phyloP scores from a whole-genome alignment of 345 rosid species.

The Arabidopsis suecica region DNA sequence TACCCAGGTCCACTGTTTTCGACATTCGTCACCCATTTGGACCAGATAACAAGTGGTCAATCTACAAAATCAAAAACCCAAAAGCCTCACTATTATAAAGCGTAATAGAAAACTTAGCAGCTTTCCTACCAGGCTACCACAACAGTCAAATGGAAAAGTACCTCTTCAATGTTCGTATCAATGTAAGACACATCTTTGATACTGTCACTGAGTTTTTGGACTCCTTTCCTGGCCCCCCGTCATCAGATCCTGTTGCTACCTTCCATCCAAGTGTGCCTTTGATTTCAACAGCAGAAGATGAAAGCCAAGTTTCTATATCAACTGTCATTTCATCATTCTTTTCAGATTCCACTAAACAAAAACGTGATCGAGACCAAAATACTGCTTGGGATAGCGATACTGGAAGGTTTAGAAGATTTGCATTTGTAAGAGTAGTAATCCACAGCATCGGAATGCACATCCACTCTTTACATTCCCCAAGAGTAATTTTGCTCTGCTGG shows the following conservation, averaged over 20 bases:
- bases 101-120: slow-evolving; percentile 4
- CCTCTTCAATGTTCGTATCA: slow-evolving; percentile 84
- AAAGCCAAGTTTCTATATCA: slow-evolving; percentile 75
- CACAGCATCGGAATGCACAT: slow-evolving; percentile 95
- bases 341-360: slow-evolving; percentile 83
- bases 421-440: slow-evolving; percentile 77
- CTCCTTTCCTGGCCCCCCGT: slow-evolving; percentile 78
- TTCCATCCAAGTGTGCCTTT: slow-evolving; percentile 88
- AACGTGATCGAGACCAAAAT: slow-evolving; percentile 89
- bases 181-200: slow-evolving; percentile 69
- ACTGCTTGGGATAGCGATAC: slow-evolving; percentile 83
- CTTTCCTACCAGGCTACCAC: slow-evolving; percentile 24
- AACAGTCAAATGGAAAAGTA: slow-evolving; percentile 39
- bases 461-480: slow-evolving; percentile 71
- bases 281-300: slow-evolving; percentile 68
- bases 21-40: slow-evolving; percentile 67
- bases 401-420: slow-evolving; percentile 67
- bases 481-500: slow-evolving; percentile 63
- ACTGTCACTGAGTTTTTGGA: slow-evolving; percentile 84
- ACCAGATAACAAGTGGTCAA: slow-evolving; percentile 73
- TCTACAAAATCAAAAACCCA: slow-evolving; percentile 56
- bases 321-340: slow-evolving; percentile 62
- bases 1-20: slow-evolving; percentile 92
- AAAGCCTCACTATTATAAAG: slow-evolving; percentile 32
- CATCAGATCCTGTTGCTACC: slow-evolving; percentile 90